Evolutionary conservation across 305 asterid genomes (phyloP), one percentile per base, ranked within the genome.

Genomic region (Withania somnifera): DNA sequence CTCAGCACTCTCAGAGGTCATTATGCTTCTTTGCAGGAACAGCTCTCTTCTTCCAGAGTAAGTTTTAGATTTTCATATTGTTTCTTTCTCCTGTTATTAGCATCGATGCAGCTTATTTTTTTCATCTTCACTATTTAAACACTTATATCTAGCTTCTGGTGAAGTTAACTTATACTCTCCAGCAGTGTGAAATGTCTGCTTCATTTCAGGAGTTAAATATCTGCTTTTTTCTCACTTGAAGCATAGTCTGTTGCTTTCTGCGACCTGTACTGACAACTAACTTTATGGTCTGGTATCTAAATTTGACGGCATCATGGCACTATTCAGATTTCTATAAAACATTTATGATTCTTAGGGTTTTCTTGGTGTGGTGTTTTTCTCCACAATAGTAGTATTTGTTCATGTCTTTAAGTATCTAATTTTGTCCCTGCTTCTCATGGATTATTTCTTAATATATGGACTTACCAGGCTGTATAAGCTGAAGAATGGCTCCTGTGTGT

Each of bases 1-100:
- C 94, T 91, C 66, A 91, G 98, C 90, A 90, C 93, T 14, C 84
- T 93, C 85, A 91, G 98, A 91, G 99, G 98, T 60, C 97, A 90
- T 47, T 86, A 88, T 51, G 87, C 94, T 36, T 91, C 98, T 78
- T 82, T 97, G 90, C 98, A 92, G 87, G 99, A 95, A 69, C 98
- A 93, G 86, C 97, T 95, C 60, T 82, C 93, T 67, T 86, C 92
- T 14, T 91, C 95, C 77, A 92, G 92, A 81, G 98, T 96, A 83
- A 86, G 93, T 80, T 42, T 79, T 51, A 42, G 60, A 57, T 67
- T 63, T n/a, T 83, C 5, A 0, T 54, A 58, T 75, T 75, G 58
- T 6, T 86, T 57, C 28, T 68, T 83, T 54, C 50, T 19, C 9
- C 50, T 32, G 40, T 52, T 64, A 28, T 58, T 47, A 50, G 57